Percentiles rank a stretch among this genome's conserved stretches.
Evolutionary conservation across 345 rosid species (phyloP).

Genomic region (Salix purpurea): DNA sequence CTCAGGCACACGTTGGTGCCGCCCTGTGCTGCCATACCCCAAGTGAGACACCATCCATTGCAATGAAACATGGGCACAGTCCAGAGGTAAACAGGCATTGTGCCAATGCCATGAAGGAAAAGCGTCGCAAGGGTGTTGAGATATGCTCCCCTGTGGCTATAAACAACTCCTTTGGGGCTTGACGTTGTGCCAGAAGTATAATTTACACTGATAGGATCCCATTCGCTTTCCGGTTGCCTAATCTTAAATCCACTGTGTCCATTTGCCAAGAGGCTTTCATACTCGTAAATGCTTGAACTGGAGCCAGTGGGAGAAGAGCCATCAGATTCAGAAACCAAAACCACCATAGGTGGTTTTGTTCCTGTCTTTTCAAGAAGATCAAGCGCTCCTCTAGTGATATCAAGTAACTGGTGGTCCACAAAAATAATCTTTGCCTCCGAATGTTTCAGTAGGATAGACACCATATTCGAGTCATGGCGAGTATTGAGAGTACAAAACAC

Average conservation of each 20-base stretch:
- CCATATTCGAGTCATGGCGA: slow-evolving; percentile 50
- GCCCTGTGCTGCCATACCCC: slow-evolving; percentile 90
- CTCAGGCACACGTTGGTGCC: slow-evolving; percentile 73
- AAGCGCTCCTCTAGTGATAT: slow-evolving; percentile 50
- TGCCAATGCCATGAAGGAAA: slow-evolving; percentile 47
- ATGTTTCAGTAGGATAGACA: slow-evolving; percentile 50
- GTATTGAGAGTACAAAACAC: slow-evolving; percentile 68
- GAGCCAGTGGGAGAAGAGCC: neutral
- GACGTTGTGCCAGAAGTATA: slow-evolving; percentile 91
- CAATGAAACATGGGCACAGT: slow-evolving; percentile 95
- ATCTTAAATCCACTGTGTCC: slow-evolving; percentile 43
- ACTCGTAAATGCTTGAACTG: slow-evolving; percentile 13
- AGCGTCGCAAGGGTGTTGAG: slow-evolving; percentile 61
- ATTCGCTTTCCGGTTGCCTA: slow-evolving; percentile 48
- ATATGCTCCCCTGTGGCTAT: slow-evolving; percentile 82
- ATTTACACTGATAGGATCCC: slow-evolving; percentile 79
- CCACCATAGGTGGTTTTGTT: slow-evolving; percentile 33
- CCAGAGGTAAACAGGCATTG: slow-evolving; percentile 70
- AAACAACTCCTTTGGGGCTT: slow-evolving; percentile 81
- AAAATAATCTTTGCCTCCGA: slow-evolving; percentile 56
- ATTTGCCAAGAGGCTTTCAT: slow-evolving; percentile 47
- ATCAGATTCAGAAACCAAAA: slow-evolving; percentile 45
- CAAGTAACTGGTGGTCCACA: slow-evolving; percentile 52
- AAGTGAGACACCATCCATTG: slow-evolving; percentile 80
- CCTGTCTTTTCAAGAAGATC: slow-evolving; percentile 37